Conservation (phyloP, 768 basidiomycete genomes). For the Naematelia aurantialba region DNA sequence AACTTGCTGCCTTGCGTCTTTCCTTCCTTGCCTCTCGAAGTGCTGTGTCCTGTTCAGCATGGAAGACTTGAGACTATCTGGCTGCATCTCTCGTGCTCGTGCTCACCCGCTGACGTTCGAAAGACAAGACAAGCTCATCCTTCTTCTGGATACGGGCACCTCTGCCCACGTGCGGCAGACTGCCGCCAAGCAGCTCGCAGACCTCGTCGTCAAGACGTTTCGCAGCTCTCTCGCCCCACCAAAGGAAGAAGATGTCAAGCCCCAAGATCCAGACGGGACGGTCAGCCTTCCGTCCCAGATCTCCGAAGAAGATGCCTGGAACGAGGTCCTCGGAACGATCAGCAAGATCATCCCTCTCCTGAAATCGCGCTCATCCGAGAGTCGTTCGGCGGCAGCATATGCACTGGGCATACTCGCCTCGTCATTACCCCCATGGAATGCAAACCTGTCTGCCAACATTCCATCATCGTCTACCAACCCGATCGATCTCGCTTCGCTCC, state of each 20-base stretch:
- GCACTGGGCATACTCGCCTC: constrained; percentile 84
- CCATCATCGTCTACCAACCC: constrained; percentile 3
- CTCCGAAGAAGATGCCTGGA: constrained; percentile 63
- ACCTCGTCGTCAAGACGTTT: constrained; percentile 81
- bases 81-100: too few species aligned
- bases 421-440: constrained; percentile 71
- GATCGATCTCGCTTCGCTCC: constrained; percentile 58
- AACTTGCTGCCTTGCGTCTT: constrained; percentile 3
- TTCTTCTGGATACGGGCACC: constrained; percentile 91
- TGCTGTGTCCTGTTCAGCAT: too few species aligned
- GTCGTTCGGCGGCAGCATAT: constrained; percentile 79
- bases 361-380: constrained; percentile 87
- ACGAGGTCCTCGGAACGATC: constrained; percentile 82
- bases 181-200: constrained; percentile 94
- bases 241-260: constrained; percentile 7
- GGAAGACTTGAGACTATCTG: too few species aligned
- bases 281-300: constrained; percentile 16
- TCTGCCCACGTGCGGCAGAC: constrained; percentile 83
- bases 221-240: constrained; percentile 45
- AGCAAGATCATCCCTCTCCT: constrained; percentile 80
- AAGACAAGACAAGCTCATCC: constrained; percentile 94
- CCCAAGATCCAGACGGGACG: not conserved
- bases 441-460: constrained; percentile 26
- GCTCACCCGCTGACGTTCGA: not conserved
- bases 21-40: not conserved